Evolutionary conservation across 2,329 filamentous ascomycete species (phyloP).

Genomic region (Fusarium sp.): DNA sequence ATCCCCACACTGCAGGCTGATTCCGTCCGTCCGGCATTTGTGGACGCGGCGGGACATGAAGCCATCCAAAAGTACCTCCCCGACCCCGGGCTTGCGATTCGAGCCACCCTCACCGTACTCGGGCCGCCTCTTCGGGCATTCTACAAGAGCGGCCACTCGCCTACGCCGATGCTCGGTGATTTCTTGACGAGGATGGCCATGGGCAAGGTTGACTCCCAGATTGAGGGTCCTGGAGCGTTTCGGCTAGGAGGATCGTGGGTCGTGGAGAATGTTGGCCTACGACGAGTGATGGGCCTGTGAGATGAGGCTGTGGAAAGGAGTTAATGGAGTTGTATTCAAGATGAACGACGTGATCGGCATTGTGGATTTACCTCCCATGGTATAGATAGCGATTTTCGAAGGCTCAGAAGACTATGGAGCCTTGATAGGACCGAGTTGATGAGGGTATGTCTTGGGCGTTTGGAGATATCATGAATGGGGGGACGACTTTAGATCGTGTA

Average conservation of each 20-base stretch:
- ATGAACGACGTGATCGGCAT: too few species aligned
- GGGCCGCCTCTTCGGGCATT: slow-evolving; percentile 44
- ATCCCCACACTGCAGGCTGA: slow-evolving; percentile 67
- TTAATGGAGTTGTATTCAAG: background rate
- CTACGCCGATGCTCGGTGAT: slow-evolving; percentile 61
- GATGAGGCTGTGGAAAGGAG: background rate
- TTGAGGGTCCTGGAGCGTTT: slow-evolving; percentile 51
- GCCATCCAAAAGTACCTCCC: slow-evolving; percentile 62
- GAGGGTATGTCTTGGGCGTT: slow-evolving; percentile 16
- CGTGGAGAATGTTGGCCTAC: slow-evolving; percentile 55
- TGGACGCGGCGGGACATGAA: slow-evolving; percentile 66
- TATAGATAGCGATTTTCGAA: background rate
- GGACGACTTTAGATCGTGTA: background rate
- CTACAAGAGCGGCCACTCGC: slow-evolving; percentile 52
- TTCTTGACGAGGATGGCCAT: slow-evolving; percentile 64
- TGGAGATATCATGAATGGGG: background rate
- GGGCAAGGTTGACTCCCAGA: slow-evolving; percentile 52
- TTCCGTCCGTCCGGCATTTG: slow-evolving; percentile 71
- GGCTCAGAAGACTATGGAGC: background rate
- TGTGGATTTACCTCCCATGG: background rate
- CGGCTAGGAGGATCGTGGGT: slow-evolving; percentile 55
- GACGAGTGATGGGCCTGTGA: slow-evolving; percentile 53
- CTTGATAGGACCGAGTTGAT: slow-evolving; percentile 10
- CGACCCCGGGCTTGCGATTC: slow-evolving; percentile 37
- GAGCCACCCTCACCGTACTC: slow-evolving; percentile 37